Percentiles rank a stretch among this genome's conserved stretches.
Evolutionary conservation across 1,284 basidiomycete species (phyloP).

Genomic region (Testicularia cyperi): DNA sequence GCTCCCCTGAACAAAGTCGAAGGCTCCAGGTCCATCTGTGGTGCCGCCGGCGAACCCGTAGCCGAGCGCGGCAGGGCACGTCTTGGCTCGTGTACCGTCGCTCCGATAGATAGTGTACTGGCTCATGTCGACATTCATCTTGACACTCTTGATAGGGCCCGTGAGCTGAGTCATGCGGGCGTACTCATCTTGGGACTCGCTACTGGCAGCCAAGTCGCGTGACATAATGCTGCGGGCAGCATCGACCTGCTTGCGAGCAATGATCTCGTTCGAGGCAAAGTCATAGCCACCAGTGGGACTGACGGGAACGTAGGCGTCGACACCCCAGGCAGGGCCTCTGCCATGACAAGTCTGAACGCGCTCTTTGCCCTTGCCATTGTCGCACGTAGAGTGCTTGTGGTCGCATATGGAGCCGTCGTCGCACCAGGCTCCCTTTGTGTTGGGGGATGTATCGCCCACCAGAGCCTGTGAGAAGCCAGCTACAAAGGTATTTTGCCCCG

Average conservation of each 20-base stretch:
- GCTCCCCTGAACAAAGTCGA: slow-evolving; percentile 77
- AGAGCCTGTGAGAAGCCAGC: slow-evolving; percentile 49
- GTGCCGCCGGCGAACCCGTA: slow-evolving; percentile 67
- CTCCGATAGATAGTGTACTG: slow-evolving; percentile 69
- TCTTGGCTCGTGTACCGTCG: slow-evolving; percentile 71
- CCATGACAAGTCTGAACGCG: slow-evolving; percentile 48
- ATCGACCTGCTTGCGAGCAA: slow-evolving; percentile 44
- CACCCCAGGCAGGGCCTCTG: slow-evolving; percentile 43
- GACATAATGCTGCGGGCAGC: slow-evolving; percentile 36
- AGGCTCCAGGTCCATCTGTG: slow-evolving; percentile 77
- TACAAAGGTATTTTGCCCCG: slow-evolving; percentile 39
- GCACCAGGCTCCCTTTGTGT: slow-evolving; percentile 47
- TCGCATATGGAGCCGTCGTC: slow-evolving; percentile 48
- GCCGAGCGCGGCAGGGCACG: slow-evolving; percentile 75
- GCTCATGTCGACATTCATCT: slow-evolving; percentile 66
- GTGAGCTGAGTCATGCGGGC: slow-evolving; percentile 14
- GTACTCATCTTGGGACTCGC: slow-evolving; percentile 4
- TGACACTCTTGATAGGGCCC: slow-evolving; percentile 38
- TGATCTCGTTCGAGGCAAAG: slow-evolving; percentile 47
- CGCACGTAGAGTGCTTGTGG: slow-evolving; percentile 44
- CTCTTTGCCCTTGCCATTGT: slow-evolving; percentile 31
- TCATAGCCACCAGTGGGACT: slow-evolving; percentile 49
- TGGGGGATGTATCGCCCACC: slow-evolving; percentile 52
- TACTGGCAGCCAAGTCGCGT: slow-evolving; percentile 1
- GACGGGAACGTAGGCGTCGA: slow-evolving; percentile 15